Conservation (phyloP, 768 basidiomycete species). For the Lentinus tigrinus region DNA sequence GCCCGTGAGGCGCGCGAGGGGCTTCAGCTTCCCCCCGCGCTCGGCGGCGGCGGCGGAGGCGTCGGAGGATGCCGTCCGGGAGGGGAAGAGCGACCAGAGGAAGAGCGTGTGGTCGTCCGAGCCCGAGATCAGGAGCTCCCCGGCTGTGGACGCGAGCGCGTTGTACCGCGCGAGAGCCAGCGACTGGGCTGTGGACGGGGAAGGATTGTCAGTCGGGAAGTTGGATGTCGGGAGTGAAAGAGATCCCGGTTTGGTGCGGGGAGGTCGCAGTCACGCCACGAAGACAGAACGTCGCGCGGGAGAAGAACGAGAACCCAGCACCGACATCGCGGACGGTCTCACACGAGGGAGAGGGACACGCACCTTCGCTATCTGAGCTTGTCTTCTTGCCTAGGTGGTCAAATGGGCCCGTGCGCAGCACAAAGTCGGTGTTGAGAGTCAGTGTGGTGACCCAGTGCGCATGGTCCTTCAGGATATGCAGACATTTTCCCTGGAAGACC, state of each 20-base stretch:
- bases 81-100: constrained; percentile 85
- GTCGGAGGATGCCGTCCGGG: constrained; percentile 31
- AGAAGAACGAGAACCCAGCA: neutral
- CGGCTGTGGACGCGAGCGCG: constrained; percentile 53
- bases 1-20: constrained; percentile 79
- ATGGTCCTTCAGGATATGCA: constrained; percentile 89
- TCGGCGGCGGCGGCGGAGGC: constrained; percentile 37
- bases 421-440: constrained; percentile 92
- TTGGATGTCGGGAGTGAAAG: neutral
- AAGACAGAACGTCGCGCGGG: too few species aligned
- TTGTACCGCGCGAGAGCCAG: constrained; percentile 80
- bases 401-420: constrained; percentile 91
- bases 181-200: constrained; percentile 58
- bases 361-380: constrained; percentile 80
- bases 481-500: constrained; percentile 65
- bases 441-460: constrained; percentile 99
- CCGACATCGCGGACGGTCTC: neutral
- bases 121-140: constrained; percentile 90
- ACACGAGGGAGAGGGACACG: constrained; percentile 11
- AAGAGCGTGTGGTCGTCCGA: constrained; percentile 98
- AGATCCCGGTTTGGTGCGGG: too few species aligned
- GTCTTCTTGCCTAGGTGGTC: constrained; percentile 85
- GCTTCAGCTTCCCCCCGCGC: constrained; percentile 56
- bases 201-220: neutral
- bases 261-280: too few species aligned